phyloP scores from a whole-genome alignment of 1,284 basidiomycete species.

The Anthracocystis walkeri region DNA sequence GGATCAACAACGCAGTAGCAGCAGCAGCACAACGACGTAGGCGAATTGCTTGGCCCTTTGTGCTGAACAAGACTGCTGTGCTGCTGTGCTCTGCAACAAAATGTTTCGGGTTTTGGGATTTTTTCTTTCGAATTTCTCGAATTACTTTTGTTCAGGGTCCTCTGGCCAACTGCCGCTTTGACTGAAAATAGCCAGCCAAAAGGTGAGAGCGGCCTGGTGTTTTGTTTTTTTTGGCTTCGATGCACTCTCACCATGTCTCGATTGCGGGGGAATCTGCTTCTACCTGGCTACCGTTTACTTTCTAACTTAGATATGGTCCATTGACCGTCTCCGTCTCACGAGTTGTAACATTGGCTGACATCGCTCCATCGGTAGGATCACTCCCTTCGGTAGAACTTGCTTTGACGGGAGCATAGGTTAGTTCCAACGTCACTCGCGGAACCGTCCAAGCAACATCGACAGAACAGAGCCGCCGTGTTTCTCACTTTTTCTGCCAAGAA shows the following conservation, averaged over 20 bases:
- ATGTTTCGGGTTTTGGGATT: background rate
- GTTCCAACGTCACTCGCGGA: background rate
- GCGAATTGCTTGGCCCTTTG: slow-evolving; percentile 12
- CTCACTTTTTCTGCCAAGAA: slow-evolving; percentile 10
- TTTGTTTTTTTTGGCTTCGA: background rate
- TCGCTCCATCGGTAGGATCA: background rate
- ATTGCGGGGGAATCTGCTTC: slow-evolving; percentile 6
- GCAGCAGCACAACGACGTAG: slow-evolving; percentile 10
- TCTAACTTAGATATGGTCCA: no score
- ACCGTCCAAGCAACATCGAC: background rate
- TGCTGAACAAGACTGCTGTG: background rate
- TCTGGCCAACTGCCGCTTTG: background rate
- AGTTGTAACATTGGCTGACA: background rate
- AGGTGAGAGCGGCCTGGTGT: background rate
- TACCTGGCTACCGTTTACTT: background rate
- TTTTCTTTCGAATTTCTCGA: background rate
- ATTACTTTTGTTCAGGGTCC: slow-evolving; percentile 3
- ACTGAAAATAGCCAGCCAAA: background rate
- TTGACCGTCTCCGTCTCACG: no score
- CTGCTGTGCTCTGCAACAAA: background rate
- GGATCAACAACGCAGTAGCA: background rate
- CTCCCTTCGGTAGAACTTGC: background rate
- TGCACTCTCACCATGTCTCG: background rate
- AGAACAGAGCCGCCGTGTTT: slow-evolving; percentile 1
- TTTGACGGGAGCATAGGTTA: background rate